phyloP scores from a whole-genome alignment of 805 yeast species.

The Cyberlindnera lachancei region DNA sequence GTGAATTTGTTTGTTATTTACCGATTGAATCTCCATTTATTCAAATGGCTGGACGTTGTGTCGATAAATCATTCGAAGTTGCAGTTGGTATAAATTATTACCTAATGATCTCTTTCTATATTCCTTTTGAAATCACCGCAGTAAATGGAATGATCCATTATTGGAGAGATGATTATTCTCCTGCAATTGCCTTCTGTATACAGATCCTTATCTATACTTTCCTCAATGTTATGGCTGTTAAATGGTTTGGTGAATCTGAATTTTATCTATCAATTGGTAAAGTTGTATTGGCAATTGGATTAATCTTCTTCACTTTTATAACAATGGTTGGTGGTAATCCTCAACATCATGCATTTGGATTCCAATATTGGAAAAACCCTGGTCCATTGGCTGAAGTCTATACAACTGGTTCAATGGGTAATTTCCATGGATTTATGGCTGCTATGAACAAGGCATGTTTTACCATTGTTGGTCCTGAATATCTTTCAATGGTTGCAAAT shows the following conservation, averaged over 20 bases:
- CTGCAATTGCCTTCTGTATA: constrained; percentile 51
- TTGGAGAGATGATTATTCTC: constrained; percentile 62
- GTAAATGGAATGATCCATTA: constrained; percentile 46
- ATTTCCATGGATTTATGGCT: constrained; percentile 70
- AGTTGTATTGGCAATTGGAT: constrained; percentile 57
- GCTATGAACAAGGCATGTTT: constrained; percentile 61
- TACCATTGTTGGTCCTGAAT: constrained; percentile 80
- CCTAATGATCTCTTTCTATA: constrained; percentile 42
- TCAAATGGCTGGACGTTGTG: constrained; percentile 47
- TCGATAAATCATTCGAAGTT: constrained; percentile 54
- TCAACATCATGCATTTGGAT: constrained; percentile 50
- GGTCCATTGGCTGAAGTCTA: constrained; percentile 48
- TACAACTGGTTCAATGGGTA: constrained; percentile 50
- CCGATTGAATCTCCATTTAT: constrained; percentile 60
- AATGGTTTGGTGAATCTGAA: constrained; percentile 48
- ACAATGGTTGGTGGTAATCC: constrained; percentile 88
- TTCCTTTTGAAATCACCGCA: constrained; percentile 46
- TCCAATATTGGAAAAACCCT: constrained; percentile 41
- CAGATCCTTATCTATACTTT: constrained; percentile 44
- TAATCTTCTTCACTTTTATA: constrained; percentile 62
- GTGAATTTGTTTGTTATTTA: constrained; percentile 53
- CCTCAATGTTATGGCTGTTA: constrained; percentile 47
- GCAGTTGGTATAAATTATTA: constrained; percentile 54
- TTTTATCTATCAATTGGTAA: constrained; percentile 60
- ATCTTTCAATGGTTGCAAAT: constrained; percentile 74